Conservation (phyloP, 306 rosid species). For the Citrullus mucosospermus region DNA sequence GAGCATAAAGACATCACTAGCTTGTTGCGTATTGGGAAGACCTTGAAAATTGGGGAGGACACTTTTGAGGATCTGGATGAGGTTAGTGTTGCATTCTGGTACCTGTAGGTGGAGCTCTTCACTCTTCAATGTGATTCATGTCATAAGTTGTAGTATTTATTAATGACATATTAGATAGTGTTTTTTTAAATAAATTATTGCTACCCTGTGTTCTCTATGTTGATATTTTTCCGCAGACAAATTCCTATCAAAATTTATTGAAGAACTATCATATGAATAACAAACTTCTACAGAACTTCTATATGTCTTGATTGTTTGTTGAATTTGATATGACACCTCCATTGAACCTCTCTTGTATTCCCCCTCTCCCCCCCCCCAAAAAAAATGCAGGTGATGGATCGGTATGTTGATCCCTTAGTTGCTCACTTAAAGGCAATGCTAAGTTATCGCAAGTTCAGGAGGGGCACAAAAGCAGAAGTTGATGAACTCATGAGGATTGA, state of each 20-base stretch:
- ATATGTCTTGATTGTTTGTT: neutral
- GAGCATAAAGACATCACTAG: constrained; percentile 93
- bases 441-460: constrained; percentile 76
- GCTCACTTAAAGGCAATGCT: constrained; percentile 72
- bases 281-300: neutral
- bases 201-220: neutral
- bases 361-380: neutral
- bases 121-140: neutral
- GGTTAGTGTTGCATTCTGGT: constrained; percentile 32
- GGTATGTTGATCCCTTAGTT: constrained; percentile 94
- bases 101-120: neutral
- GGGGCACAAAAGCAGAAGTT: constrained; percentile 79
- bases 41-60: constrained; percentile 94
- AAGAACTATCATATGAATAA: neutral
- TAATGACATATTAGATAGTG: neutral
- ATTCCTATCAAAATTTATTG: neutral
- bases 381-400: constrained; percentile 76
- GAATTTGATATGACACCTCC: neutral
- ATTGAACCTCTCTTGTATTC: neutral
- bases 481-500: constrained; percentile 78
- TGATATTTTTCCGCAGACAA: neutral
- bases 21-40: constrained; percentile 90
- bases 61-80: constrained; percentile 97
- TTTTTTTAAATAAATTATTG: neutral
- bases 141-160: neutral